Percentiles rank a stretch among this genome's conserved stretches.
Conservation (phyloP, 2,329 filamentous ascomycete species). For the Rutstroemia sp. region DNA sequence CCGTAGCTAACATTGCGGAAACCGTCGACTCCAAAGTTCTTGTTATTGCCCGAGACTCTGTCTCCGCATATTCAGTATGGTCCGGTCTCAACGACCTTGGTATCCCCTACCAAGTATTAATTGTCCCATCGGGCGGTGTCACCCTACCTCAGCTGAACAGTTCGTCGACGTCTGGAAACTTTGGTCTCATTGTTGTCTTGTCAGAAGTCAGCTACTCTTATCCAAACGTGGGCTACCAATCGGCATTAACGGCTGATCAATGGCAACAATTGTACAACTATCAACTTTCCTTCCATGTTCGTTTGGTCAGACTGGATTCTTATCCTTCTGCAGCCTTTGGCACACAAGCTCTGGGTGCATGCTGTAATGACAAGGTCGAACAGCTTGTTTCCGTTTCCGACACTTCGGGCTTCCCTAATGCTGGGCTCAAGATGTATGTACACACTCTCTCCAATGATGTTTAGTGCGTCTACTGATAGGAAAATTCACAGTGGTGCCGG, state of each 20-base stretch:
- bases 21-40: conserved; percentile 41
- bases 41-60: conserved; percentile 45
- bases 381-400: conserved; percentile 43
- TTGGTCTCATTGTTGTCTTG: conserved; percentile 41
- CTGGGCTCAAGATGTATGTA: conserved; percentile 36
- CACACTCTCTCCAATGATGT: not conserved
- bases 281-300: conserved; percentile 47
- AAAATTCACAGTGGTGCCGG: conserved; percentile 27
- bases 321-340: conserved; percentile 46
- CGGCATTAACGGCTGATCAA: conserved; percentile 43
- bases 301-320: conserved; percentile 53
- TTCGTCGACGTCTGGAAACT: conserved; percentile 41
- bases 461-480: conserved; percentile 12
- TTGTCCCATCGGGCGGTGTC: conserved; percentile 44
- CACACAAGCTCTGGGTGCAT: conserved; percentile 30
- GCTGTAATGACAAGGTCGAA: conserved; percentile 40
- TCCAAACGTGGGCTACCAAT: conserved; percentile 21
- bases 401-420: conserved; percentile 45
- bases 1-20: not conserved
- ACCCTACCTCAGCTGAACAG: conserved; percentile 44
- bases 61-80: conserved; percentile 41
- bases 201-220: conserved; percentile 33
- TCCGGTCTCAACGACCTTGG: conserved; percentile 52
- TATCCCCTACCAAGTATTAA: conserved; percentile 47
- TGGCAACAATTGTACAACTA: conserved; percentile 50